Percentiles rank a stretch among this genome's conserved stretches.
These are phyloP conservation scores for Teratosphaeria gauchensis DNA, from an alignment of 2,329 filamentous ascomycete species.

Conservation along the genomic window DNA sequence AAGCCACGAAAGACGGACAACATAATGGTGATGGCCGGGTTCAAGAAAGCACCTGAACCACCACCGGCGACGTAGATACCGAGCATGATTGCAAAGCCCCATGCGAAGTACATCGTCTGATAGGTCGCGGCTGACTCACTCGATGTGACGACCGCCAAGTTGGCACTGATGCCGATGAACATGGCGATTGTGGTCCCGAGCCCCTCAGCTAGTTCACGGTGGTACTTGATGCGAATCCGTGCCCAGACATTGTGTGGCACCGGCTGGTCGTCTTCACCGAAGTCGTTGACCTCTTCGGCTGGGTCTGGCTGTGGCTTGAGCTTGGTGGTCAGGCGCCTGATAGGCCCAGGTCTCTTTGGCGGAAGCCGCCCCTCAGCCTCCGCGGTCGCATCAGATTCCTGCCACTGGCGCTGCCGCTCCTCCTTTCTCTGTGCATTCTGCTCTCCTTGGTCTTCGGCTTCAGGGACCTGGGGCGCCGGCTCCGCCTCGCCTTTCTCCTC, in stretches of 20 bases:
- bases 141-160: slow-evolving; percentile 34
- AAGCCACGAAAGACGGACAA: slow-evolving; percentile 42
- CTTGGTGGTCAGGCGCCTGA: neutral
- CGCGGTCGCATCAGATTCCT: neutral
- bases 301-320: neutral
- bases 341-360: neutral
- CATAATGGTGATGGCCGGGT: slow-evolving; percentile 37
- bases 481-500: neutral
- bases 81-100: slow-evolving; percentile 47
- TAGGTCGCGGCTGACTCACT: slow-evolving; percentile 10
- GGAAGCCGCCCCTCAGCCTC: neutral
- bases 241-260: neutral
- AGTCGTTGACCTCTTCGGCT: neutral
- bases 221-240: neutral
- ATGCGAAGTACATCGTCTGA: slow-evolving; percentile 26
- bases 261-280: neutral
- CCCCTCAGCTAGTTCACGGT: slow-evolving; percentile 48
- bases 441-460: neutral
- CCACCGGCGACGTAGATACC: slow-evolving; percentile 26
- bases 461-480: neutral
- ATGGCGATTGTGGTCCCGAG: slow-evolving; percentile 29
- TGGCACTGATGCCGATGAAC: slow-evolving; percentile 15
- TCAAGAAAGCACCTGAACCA: slow-evolving; percentile 21
- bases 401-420: neutral
- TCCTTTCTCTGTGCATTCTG: neutral